Percentiles rank a stretch among this genome's conserved stretches.
phyloP scores from a whole-genome alignment of 257 asterid species.

The Rehmannia glutinosa region DNA sequence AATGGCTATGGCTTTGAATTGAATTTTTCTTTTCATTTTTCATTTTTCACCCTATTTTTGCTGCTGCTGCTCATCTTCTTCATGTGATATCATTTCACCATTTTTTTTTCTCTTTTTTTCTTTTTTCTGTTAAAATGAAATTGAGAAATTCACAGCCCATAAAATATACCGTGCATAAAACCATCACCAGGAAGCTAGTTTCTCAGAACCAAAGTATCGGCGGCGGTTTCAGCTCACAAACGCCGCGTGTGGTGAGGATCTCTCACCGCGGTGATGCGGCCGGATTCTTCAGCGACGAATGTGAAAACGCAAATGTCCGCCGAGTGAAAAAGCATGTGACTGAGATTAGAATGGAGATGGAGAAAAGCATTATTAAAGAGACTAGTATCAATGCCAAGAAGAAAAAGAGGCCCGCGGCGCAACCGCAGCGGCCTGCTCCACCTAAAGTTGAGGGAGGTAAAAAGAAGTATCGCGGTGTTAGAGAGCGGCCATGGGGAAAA shows the following conservation, averaged over 20 bases:
- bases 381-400: background rate
- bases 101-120: background rate
- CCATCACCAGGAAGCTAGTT: slow-evolving; percentile 21
- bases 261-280: slow-evolving; percentile 69
- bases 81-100: background rate
- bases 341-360: slow-evolving; percentile 43
- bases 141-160: background rate
- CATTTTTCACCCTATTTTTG: background rate
- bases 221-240: background rate
- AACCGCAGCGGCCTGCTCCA: no score
- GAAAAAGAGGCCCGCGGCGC: background rate
- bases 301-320: background rate
- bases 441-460: background rate
- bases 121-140: slow-evolving; percentile 1
- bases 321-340: slow-evolving; percentile 37
- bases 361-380: background rate
- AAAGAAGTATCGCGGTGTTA: slow-evolving; percentile 67
- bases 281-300: slow-evolving; percentile 59
- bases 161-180: slow-evolving; percentile 26
- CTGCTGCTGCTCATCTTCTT: background rate
- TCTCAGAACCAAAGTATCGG: background rate
- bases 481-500: slow-evolving; percentile 85
- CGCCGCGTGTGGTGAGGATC: slow-evolving; percentile 49
- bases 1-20: background rate
- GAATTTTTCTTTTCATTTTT: background rate